Base-by-base conservation (phyloP, 2,329 filamentous ascomycete species). In the Sclerotinia spermophila region DNA sequence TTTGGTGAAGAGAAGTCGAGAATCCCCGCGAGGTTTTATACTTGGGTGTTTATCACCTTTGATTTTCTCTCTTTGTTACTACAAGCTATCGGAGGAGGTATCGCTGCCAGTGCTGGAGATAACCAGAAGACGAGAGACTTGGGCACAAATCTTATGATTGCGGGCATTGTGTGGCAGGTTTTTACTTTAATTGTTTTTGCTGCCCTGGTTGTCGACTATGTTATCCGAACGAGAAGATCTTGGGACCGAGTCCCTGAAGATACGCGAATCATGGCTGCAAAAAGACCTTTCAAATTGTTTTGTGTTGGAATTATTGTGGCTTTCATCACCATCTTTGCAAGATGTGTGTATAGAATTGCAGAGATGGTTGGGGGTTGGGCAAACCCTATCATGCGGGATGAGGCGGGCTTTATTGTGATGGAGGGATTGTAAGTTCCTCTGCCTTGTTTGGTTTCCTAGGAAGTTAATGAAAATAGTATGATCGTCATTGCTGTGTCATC, bases 321-420 rank as follows among this genome's bases (percentile, higher is more conserved):
- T 7, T 72, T 73, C 33, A n/a, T 70, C 11, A 68, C 69, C 0
- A 71, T 77, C 7, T 75, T 77, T 33, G 60, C 71, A 1, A 64
- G 76, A 65, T 77, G 76, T 56, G 55, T 77, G 6, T 78, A 78
- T 53, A 67, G 77, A 69, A 73, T 90, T 68, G 85, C 84, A 1
- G 88, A 90, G 77, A 89, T 90, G 86, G 84, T 85, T 2, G 86
- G 86, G 38, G 88, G 88, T 30, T 90, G 87, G 87, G 86, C 85
- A 15, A 89, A 88, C 79, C 77, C 82, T 24, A 86, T 90, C 77
- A 90, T 90, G 87, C 86, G 87, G 74, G 84, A 89, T 78, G 82
- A 90, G 80, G 80, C 82, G 59, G 85, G 84, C 27, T 90, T 90
- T 75, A 83, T 89, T 71, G 83, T 86, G 19, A 82, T 90, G 53